A percentile compares a stretch with the other conserved stretches of the same genome.
phyloP scores from a whole-genome alignment of 2,329 filamentous ascomycete genomes.

The Hawksworthiomyces lignivorus region DNA sequence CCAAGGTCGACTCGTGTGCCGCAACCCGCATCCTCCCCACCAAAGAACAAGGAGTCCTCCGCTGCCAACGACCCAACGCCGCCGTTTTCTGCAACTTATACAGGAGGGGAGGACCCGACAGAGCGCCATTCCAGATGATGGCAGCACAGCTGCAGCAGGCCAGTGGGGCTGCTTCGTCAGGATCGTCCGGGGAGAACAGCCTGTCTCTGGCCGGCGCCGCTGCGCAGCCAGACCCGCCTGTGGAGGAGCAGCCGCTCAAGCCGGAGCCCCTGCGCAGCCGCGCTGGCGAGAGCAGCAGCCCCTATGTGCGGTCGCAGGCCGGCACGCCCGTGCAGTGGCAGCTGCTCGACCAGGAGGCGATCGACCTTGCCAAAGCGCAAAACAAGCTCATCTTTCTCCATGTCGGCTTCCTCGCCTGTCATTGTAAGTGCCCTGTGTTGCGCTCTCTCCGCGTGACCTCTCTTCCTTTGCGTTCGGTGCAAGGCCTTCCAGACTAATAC shows the following conservation, averaged over 20 bases:
- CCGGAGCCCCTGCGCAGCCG: constrained; percentile 27
- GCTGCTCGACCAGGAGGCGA: constrained; percentile 68
- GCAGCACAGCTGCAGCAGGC: constrained; percentile 18
- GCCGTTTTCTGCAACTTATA: too few species aligned
- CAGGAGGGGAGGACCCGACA: neutral
- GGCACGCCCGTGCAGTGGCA: constrained; percentile 89
- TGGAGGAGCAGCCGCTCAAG: too few species aligned
- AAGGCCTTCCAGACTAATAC: too few species aligned
- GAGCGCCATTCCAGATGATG: constrained; percentile 15
- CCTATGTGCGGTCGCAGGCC: constrained; percentile 62
- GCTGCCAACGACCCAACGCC: too few species aligned
- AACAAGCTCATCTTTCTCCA: constrained; percentile 90
- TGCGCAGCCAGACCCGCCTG: neutral
- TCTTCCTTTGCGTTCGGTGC: too few species aligned
- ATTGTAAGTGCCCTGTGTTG: constrained; percentile 55
- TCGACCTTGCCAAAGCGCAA: constrained; percentile 67
- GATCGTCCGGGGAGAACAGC: constrained; percentile 5
- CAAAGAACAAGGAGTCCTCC: too few species aligned
- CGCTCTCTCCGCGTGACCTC: constrained; percentile 22
- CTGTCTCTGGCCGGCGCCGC: constrained; percentile 6
- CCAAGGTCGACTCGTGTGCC: too few species aligned
- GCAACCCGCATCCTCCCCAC: too few species aligned
- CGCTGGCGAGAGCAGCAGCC: constrained; percentile 35
- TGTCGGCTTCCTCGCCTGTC: constrained; percentile 91
- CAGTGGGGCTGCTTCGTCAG: constrained; percentile 13